Base-by-base conservation (phyloP, 768 basidiomycete species). In the Hypholoma sublateritium region DNA sequence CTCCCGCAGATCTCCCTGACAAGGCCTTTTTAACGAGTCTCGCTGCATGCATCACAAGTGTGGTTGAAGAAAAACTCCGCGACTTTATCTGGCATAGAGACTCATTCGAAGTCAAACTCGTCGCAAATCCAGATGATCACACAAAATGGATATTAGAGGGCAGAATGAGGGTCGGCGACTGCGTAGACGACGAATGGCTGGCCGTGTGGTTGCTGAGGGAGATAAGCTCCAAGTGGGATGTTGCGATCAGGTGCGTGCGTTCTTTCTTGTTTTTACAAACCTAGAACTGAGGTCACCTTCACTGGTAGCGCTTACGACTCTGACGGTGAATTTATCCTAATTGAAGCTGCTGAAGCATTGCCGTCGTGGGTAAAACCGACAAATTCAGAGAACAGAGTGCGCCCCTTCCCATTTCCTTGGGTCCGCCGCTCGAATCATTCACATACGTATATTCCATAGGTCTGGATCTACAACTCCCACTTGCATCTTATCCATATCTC, bases 111-210 rank as follows among this genome's bases (percentile, higher is more conserved):
- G 74, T 93, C 59, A 91, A 90, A 65, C 79, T 89, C 16, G 81
- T 79, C 7, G 69, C 76, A 19, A 76, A 85, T 61, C 64, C 70
- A 13, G 67, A 68, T 4, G 66, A 65, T 16, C 58, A 74, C 50
- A 76, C 70, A 19, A 49, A 55, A n/a, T 87, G 81, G 74, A 74
- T 86, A 41, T 72, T 98, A 1, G 87, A 93, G 66, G 94, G 95
- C 8, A 76, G 79, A 44, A 91, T 95, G 87, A 79, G 95, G 44
- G 91, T 98, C 21, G 96, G 97, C 2, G 97, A 99, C 72, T 91
- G 87, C 51, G 82, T 98, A n/a, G 95, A 99, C 70, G 97, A 99
- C 65, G 97, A 99, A 72, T 99, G 97, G 97, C 88, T 87, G 68
- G 80, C 83, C 13, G 94, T 98, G 16, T 98, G 93, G 92, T 75